Evolutionary conservation across 371 early-diverging fungal species (phyloP).

Genomic region (Catenaria anguillulae): DNA sequence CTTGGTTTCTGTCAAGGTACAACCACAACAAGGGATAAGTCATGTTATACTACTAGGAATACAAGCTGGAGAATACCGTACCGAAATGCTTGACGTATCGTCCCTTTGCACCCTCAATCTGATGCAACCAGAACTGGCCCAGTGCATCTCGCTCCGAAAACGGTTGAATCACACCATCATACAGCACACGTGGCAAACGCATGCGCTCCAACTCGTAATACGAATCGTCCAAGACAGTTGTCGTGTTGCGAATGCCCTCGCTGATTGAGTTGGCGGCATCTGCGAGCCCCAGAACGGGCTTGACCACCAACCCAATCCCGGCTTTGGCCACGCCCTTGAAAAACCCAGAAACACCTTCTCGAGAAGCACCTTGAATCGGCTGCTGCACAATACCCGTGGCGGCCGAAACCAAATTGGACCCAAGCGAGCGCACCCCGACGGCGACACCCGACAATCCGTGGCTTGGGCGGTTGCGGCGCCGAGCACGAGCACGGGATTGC

Average conservation of each 20-base stretch:
- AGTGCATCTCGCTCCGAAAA: constrained; percentile 71
- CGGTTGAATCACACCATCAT: constrained; percentile 56
- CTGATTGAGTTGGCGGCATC: constrained; percentile 83
- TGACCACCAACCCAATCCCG: constrained; percentile 64
- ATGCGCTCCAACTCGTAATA: constrained; percentile 54
- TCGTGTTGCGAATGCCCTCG: constrained; percentile 91
- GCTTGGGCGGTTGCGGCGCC: constrained; percentile 73
- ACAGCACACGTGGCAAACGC: constrained; percentile 74
- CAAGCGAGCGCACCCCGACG: constrained; percentile 77
- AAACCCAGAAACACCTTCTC: constrained; percentile 86
- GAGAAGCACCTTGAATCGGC: constrained; percentile 83
- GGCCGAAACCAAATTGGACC: constrained; percentile 69
- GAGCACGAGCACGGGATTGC: constrained; percentile 58
- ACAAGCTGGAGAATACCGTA: background rate
- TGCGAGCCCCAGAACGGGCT: constrained; percentile 84
- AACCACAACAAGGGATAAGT: background rate
- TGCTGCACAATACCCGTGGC: constrained; percentile 76
- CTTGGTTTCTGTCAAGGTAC: constrained; percentile 16
- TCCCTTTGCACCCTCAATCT: constrained; percentile 59
- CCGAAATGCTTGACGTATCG: constrained; percentile 85
- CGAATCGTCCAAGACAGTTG: constrained; percentile 72
- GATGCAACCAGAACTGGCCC: constrained; percentile 79
- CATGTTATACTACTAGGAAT: background rate
- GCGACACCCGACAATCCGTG: constrained; percentile 85
- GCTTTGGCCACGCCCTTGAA: constrained; percentile 94